Evolutionary conservation across 495 filamentous ascomycete genomes (phyloP), one percentile per base, ranked within the genome.

Genomic region (Amniculicola lignicola): DNA sequence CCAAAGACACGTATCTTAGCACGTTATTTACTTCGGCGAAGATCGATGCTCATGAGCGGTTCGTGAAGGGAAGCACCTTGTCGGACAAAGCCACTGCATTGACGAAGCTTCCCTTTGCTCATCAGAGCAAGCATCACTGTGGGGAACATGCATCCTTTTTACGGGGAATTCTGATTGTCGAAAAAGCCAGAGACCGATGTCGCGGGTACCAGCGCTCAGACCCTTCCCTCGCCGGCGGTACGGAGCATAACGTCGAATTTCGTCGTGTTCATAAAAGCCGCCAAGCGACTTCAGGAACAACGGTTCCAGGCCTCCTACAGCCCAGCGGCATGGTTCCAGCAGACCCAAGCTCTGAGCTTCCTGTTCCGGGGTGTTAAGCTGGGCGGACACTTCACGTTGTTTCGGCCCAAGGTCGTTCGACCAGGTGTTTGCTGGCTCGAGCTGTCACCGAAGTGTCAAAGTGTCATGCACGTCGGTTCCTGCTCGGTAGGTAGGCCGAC

Each of bases 171-270:
- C n/a, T 6, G 9, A 40, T 9, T 40, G 15, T 47, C 46, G 25
- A 28, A 40, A 54, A 43, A 40, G 25, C 51, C 24, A 44, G 40
- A n/a, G 45, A 50, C 54, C 35, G 54, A 44, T 47, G 28, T 23
- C 14, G 6, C 27, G 23, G 43, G 28, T 24, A 49, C 10, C 21
- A 38, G 31, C 23, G 53, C 53, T 48, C 36, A 48, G 35, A 41
- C 43, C 41, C 33, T n/a, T 33, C n/a, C 21, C 11, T 15, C 44
- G 24, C 11, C 19, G 15, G 40, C 41, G 31, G 19, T 36, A 19
- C 14, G 21, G 35, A 51, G 54, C 54, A 58, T 58, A n/a, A 58
- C 7, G 37, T 40, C 25, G 38, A 51, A 51, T 58, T 51, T 51
- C 46, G n/a, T n/a, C n/a, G 38, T 58, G 43, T 43, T 33, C 31